phyloP scores from a whole-genome alignment of 768 basidiomycete species.

The Tricholomella constricta region DNA sequence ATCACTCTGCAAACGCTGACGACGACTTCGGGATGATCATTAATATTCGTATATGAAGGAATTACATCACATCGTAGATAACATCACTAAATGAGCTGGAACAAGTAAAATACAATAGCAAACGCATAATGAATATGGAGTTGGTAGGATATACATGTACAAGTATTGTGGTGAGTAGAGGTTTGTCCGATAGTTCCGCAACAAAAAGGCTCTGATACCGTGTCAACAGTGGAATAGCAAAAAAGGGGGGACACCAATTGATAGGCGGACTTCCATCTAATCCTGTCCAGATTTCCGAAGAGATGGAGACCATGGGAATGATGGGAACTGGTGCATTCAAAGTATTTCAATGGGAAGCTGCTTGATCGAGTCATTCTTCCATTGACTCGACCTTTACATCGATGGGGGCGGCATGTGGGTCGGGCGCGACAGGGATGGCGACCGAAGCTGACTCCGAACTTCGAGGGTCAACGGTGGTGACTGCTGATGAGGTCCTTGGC shows the following conservation, averaged over 20 bases:
- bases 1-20: too few species aligned
- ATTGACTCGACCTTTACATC: slow-evolving; percentile 13
- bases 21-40: too few species aligned
- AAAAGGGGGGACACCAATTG: neutral
- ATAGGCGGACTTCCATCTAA: neutral
- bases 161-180: neutral
- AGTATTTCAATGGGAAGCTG: neutral
- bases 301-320: neutral
- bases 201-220: neutral
- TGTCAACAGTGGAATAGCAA: neutral
- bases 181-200: neutral
- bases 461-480: neutral
- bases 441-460: slow-evolving; percentile 1
- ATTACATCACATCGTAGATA: neutral
- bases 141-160: neutral
- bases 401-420: neutral
- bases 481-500: neutral
- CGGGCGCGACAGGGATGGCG: slow-evolving; percentile 1
- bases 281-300: neutral
- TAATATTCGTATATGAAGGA: neutral
- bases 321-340: neutral
- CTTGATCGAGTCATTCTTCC: slow-evolving; percentile 6
- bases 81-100: neutral
- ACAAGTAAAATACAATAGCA: neutral
- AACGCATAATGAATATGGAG: neutral